Base-by-base conservation (phyloP, 345 rosid species). In the Hibiscus trionum region DNA sequence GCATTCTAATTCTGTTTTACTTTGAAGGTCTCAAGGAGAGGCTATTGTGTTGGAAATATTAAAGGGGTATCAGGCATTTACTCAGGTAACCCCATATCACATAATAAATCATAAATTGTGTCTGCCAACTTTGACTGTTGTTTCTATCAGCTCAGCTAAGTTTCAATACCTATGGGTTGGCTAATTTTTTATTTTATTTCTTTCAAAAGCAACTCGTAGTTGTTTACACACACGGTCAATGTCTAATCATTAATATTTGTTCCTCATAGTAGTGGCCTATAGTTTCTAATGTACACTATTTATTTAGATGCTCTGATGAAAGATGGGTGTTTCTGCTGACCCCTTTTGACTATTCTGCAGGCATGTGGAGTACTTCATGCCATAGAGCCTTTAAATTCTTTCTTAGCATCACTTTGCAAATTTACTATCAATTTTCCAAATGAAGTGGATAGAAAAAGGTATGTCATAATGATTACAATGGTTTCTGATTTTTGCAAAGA, bases 281-380 rank as follows among this genome's bases (percentile, higher is more conserved):
- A 26, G 63, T 66, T 72, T 72, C 17, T 66, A 19, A 63, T 58
- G 29, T 4, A 44, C 26, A 56, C 72, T 58, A 60, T 68, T 72
- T 66, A 3, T 47, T 61, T 61, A 46, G 42, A 70, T 70, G 71
- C 31, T 49, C 7, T 37, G 3, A 33, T 27, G 21, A 31, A 58
- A 57, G 33, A 65, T 79, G 73, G 58, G 70, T 17, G n/a, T 75
- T 74, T 66, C 33, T 70, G 24, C 21, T 62, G 11, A 46, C 19
- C 26, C 11, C 19, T 69, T 69, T 19, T 81, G 62, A 59, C 27
- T 65, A 35, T 74, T 77, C 65, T 61, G 70, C 88, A 95, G 99
- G 99, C 99, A 61, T 95, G 98, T 84, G 99, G 99, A 67, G 93
- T 95, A 77, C 96, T 95, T 80, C 97, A 81, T 85, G 96, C 97